Evolutionary conservation across 1,284 basidiomycete genomes (phyloP).

Genomic region (Leccinum fuscescens): DNA sequence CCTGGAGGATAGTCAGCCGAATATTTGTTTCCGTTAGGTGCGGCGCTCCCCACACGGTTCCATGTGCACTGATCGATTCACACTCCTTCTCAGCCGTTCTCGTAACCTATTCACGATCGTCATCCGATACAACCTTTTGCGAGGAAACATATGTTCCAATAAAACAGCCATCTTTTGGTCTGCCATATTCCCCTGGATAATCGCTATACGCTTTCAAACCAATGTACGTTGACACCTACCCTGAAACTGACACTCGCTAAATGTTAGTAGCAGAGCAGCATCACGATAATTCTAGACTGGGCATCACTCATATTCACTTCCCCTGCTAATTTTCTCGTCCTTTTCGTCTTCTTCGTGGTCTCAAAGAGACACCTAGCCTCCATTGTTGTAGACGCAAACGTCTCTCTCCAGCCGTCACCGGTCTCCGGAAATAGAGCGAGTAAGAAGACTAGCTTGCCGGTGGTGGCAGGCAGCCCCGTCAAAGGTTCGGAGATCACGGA

Average conservation of each 20-base stretch:
- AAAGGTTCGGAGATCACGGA: too few species aligned
- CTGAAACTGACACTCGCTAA: neutral
- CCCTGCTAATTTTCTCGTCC: slow-evolving; percentile 24
- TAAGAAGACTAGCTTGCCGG: too few species aligned
- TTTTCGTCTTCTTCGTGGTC: slow-evolving; percentile 23
- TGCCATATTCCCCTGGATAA: slow-evolving; percentile 23
- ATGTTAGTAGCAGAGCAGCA: slow-evolving; percentile 9
- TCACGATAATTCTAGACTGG: slow-evolving; percentile 24
- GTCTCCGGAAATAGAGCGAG: too few species aligned
- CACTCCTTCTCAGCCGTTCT: slow-evolving; percentile 21
- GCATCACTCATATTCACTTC: slow-evolving; percentile 27
- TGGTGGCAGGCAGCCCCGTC: too few species aligned
- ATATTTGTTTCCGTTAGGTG: slow-evolving; percentile 26
- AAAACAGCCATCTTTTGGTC: slow-evolving; percentile 25
- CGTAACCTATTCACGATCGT: slow-evolving; percentile 25
- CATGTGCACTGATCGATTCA: neutral
- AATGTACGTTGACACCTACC: slow-evolving; percentile 15
- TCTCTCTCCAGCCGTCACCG: too few species aligned
- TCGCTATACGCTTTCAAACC: slow-evolving; percentile 27
- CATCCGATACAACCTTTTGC: slow-evolving; percentile 26
- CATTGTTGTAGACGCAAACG: too few species aligned
- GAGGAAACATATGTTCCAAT: slow-evolving; percentile 28
- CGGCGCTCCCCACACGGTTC: neutral
- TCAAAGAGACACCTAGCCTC: slow-evolving; percentile 22
- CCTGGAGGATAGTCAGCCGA: slow-evolving; percentile 7